Evolutionary conservation across 73 alveolate species (phyloP).

Genomic region (Paramecium biaurelia): DNA sequence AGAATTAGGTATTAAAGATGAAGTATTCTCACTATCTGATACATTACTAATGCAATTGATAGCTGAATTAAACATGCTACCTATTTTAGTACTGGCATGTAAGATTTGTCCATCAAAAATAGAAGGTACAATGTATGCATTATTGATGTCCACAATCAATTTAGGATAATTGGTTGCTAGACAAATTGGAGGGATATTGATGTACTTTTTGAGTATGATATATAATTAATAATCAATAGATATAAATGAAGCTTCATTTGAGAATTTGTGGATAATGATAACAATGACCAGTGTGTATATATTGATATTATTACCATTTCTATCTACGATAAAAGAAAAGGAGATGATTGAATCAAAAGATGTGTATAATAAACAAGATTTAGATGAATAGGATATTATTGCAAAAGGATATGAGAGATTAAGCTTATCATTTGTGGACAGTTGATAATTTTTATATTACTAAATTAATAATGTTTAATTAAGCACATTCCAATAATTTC

Average conservation of each 20-base stretch:
- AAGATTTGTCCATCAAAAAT: constrained; percentile 81
- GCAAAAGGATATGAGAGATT: constrained; percentile 29
- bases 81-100: constrained; percentile 81
- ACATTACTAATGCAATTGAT: constrained; percentile 56
- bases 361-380: not conserved
- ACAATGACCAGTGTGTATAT: constrained; percentile 62
- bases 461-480: not conserved
- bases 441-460: constrained; percentile 18
- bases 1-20: constrained; percentile 64
- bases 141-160: constrained; percentile 80
- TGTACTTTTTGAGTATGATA: constrained; percentile 63
- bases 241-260: constrained; percentile 71
- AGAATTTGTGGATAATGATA: constrained; percentile 75
- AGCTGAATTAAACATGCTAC: constrained; percentile 78
- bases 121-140: constrained; percentile 88
- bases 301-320: not conserved
- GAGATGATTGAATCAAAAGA: constrained; percentile 29
- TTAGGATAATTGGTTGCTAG: constrained; percentile 76
- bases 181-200: constrained; percentile 78
- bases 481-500: not conserved
- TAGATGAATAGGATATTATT: not conserved
- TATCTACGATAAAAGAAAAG: not conserved
- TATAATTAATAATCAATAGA: constrained; percentile 1
- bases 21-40: constrained; percentile 56
- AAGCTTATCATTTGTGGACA: constrained; percentile 36